A percentile compares a stretch with the other conserved stretches of the same genome.
Conservation (phyloP, 2,329 filamentous ascomycete species). For the Talaromyces marneffei region DNA sequence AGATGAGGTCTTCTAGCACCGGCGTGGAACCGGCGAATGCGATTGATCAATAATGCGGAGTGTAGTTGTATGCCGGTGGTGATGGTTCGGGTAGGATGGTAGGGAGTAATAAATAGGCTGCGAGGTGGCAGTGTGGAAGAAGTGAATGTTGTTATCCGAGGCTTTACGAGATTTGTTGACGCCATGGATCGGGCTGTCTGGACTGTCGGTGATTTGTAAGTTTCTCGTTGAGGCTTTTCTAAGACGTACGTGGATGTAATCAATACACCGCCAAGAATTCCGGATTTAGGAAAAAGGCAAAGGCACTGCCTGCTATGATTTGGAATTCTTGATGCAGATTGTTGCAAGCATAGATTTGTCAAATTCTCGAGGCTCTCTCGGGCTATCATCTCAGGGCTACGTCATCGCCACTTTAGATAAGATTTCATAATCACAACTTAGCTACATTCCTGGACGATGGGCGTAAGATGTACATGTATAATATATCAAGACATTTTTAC, state of each 20-base stretch:
- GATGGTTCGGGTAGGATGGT: neutral
- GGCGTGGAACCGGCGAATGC: conserved; percentile 6
- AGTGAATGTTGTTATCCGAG: neutral
- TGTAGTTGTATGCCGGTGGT: neutral
- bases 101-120: neutral
- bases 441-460: neutral
- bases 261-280: neutral
- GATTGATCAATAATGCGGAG: neutral
- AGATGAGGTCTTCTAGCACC: conserved; percentile 2
- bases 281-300: neutral
- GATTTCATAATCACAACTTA: neutral
- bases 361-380: neutral
- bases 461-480: neutral
- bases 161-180: neutral
- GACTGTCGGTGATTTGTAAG: neutral
- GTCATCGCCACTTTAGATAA: neutral
- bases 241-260: neutral
- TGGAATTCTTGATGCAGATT: no score
- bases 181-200: neutral
- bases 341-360: neutral
- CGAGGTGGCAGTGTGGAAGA: neutral
- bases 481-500: neutral
- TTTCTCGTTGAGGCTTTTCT: neutral
- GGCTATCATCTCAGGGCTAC: neutral
- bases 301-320: no score